phyloP scores from a whole-genome alignment of 2,329 filamentous ascomycete species.

The Fusarium sp. region DNA sequence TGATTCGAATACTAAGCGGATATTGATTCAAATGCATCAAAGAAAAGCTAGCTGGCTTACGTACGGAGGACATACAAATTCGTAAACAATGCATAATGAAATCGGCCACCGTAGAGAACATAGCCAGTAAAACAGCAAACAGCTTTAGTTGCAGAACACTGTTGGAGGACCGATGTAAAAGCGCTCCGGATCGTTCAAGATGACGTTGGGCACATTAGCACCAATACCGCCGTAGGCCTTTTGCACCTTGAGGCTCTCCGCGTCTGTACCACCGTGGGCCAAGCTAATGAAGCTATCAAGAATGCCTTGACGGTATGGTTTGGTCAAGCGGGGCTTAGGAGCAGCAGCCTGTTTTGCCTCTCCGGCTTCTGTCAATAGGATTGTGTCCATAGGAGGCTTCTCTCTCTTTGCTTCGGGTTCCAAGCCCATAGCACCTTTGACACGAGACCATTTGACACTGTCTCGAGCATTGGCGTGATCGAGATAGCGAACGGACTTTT shows the following conservation, averaged over 20 bases:
- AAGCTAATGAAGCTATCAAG: rapidly evolving
- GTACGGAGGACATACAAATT: rapidly evolving
- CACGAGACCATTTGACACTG: background rate
- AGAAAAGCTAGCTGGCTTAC: background rate
- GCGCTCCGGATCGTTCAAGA: background rate
- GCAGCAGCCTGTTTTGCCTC: background rate
- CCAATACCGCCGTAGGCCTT: rapidly evolving
- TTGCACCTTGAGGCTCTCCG: background rate
- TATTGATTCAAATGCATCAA: rapidly evolving
- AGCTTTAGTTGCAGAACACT: background rate
- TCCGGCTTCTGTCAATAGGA: background rate
- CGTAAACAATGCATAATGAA: background rate
- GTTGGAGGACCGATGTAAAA: background rate
- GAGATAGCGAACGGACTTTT: background rate
- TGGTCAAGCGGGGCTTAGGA: rapidly evolving
- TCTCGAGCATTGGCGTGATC: background rate
- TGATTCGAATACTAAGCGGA: background rate
- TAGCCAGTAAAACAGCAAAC: rapidly evolving
- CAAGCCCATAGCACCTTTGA: background rate
- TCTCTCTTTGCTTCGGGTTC: background rate
- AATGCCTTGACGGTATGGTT: background rate
- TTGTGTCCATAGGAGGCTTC: background rate
- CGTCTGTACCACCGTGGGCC: background rate
- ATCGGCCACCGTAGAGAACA: rapidly evolving
- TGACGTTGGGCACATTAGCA: background rate